Evolutionary conservation across 352 stramenopile genomes (phyloP).

Genomic region (Phytophthora constricta): DNA sequence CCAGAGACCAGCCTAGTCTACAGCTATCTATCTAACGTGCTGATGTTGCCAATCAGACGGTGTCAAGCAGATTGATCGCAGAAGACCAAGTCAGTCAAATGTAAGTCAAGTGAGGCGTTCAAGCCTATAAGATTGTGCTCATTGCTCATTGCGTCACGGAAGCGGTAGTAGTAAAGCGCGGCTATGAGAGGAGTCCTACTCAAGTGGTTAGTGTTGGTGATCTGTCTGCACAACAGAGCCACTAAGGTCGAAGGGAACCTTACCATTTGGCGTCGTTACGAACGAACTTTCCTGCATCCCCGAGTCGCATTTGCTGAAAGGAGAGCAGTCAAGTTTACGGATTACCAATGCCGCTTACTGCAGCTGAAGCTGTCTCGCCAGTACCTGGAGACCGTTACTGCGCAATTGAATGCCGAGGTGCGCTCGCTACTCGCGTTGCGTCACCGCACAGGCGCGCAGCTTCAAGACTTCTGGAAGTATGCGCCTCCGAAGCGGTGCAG

Average conservation of each 20-base stretch:
- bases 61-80: too few species aligned
- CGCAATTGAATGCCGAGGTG: background rate
- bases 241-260: background rate
- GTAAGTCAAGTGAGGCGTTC: background rate
- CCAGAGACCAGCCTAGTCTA: too few species aligned
- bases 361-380: background rate
- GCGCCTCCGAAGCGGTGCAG: background rate
- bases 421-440: background rate
- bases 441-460: background rate
- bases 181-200: background rate
- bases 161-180: background rate
- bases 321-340: too few species aligned
- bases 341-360: too few species aligned
- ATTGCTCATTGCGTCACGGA: slow-evolving; percentile 3
- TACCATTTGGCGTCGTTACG: background rate
- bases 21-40: too few species aligned
- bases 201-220: background rate
- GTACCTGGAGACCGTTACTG: background rate
- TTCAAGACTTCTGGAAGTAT: background rate
- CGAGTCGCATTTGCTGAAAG: too few species aligned
- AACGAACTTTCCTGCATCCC: too few species aligned
- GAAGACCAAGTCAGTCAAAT: background rate
- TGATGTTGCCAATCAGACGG: too few species aligned
- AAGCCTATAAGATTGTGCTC: background rate
- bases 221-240: background rate